phyloP scores from a whole-genome alignment of 768 basidiomycete genomes.

The Mycena floridula region DNA sequence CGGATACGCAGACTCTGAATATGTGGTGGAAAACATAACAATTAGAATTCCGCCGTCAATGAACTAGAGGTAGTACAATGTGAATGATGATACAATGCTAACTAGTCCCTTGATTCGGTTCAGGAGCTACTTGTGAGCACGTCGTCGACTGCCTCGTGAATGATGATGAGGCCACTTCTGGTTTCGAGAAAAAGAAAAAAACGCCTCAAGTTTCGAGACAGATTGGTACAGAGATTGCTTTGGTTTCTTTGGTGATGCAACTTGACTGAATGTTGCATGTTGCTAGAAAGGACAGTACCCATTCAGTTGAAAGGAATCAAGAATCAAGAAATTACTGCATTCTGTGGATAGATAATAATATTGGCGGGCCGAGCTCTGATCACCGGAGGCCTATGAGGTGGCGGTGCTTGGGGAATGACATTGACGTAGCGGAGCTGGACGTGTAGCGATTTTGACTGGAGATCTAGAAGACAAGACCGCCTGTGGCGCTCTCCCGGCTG shows the following conservation, averaged over 20 bases:
- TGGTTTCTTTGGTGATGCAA: no score
- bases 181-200: neutral
- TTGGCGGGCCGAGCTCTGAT: no score
- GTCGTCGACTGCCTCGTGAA: neutral
- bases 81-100: neutral
- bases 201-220: neutral
- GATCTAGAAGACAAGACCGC: no score
- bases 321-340: no score
- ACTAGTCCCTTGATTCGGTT: neutral
- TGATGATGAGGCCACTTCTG: neutral
- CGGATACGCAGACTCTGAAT: conserved; percentile 94
- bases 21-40: conserved; percentile 94
- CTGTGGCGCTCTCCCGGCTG: no score
- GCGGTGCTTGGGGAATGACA: no score
- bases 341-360: no score
- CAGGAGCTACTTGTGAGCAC: neutral
- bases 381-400: no score
- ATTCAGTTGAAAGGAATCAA: no score
- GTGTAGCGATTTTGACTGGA: neutral
- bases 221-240: neutral
- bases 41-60: conserved; percentile 54
- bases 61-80: neutral
- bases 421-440: no score
- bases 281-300: no score
- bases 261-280: no score